Evolutionary conservation across 1,139 yeast species (phyloP), one percentile per base, ranked within the genome.

Genomic region (Hansenula sp.): DNA sequence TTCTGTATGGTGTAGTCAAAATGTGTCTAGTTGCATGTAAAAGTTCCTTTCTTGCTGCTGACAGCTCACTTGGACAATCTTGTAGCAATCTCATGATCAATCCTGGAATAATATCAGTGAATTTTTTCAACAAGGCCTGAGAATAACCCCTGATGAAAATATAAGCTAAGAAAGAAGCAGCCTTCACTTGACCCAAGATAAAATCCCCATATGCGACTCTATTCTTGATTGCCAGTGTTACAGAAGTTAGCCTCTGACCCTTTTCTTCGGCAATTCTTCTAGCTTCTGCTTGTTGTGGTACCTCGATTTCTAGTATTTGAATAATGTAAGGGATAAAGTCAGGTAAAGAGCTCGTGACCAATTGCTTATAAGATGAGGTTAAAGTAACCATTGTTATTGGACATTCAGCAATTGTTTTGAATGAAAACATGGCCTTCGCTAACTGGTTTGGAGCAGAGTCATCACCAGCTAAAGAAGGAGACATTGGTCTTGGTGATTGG

Each of bases 41-140:
- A 39, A 94, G 69, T 64, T 94, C 99, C 60, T 93, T 90, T 57
- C 99, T 73, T 0, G 97, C 96, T 5, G 91, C 84, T 3, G 96
- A 86, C 41, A 90, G 71, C 62, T 93, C 98, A n/a, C 96, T 84
- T 5, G 99, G 99, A 61, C 98, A 93, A 62, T 94, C 99, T 62
- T 90, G 96, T 38, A 94, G 70, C 38, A 94, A 69, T 52, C 98
- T 72, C 47, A 93, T 77, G 28, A 93, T 87, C 41, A 91, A 79
- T 50, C 87, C 96, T 0, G 99, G 99, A 5, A 94, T 89, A 21
- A 75, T 70, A 29, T 83, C 78, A 48, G 87, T 89, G 48, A 79
- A 81, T 13, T 74, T 73, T 42, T 77, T 74, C 53, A 93, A 66
- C 43, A 76, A 72, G 40, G 81, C 81, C 30, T 79, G 76, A 2